Evolutionary conservation across 805 yeast species (phyloP).

Genomic region (Sungouiozyma intestinalis): DNA sequence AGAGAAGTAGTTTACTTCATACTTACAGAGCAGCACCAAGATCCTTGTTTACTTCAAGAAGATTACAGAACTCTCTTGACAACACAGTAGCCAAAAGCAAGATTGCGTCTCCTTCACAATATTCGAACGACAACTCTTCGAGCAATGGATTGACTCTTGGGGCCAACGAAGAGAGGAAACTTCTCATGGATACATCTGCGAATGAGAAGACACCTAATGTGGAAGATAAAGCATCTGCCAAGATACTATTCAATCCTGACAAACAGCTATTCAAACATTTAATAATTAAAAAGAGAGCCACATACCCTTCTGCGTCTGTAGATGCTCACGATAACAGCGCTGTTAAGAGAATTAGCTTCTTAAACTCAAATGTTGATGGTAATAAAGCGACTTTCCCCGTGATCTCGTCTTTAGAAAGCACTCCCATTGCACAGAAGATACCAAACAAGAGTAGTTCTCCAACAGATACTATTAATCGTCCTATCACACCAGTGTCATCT

Average conservation of each 20-base stretch:
- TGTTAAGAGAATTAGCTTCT: constrained; percentile 7
- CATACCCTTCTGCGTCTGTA: constrained; percentile 3
- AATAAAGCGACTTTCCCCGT: too few species aligned
- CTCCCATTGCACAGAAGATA: neutral
- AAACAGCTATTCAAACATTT: constrained; percentile 23
- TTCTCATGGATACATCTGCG: neutral
- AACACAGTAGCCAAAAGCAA: neutral
- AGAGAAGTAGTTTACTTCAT: constrained; percentile 45
- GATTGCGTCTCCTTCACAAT: neutral
- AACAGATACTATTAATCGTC: neutral
- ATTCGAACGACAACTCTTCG: neutral
- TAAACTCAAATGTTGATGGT: neutral
- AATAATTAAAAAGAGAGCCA: constrained; percentile 16
- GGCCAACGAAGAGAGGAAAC: neutral
- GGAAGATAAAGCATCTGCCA: constrained; percentile 7
- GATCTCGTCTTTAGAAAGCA: neutral
- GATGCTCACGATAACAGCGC: neutral
- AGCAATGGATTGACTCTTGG: neutral
- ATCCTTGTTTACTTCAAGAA: constrained; percentile 35
- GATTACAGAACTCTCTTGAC: neutral
- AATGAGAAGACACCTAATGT: neutral
- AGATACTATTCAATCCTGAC: constrained; percentile 21
- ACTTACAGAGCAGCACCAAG: constrained; percentile 58
- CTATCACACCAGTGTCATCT: constrained; percentile 4
- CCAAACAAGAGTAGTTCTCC: neutral